Evolutionary conservation across 768 basidiomycete genomes (phyloP).

Genomic region (Paxillus ammoniavirescens): DNA sequence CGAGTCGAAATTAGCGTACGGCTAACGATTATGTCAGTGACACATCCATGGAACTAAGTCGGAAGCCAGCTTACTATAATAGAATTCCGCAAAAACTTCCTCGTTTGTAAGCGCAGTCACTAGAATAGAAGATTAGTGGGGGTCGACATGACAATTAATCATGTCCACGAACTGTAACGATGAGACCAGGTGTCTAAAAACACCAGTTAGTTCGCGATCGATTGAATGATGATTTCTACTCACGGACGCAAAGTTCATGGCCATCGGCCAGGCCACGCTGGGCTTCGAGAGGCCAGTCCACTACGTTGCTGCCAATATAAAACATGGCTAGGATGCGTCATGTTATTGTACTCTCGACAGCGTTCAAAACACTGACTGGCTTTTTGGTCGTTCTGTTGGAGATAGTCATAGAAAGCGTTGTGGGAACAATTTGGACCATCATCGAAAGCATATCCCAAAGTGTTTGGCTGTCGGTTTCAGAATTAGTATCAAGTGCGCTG

Average conservation of each 20-base stretch:
- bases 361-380: conserved; percentile 43
- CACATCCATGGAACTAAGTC: background rate
- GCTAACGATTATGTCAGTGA: conserved; percentile 12
- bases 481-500: background rate
- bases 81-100: conserved; percentile 75
- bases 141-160: background rate
- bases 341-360: background rate
- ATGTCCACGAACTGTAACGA: conserved; percentile 43
- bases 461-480: conserved; percentile 39
- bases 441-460: conserved; percentile 61
- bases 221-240: conserved; percentile 17
- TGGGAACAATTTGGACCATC: conserved; percentile 68
- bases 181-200: conserved; percentile 32
- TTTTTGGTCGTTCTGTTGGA: conserved; percentile 52
- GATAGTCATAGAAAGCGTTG: conserved; percentile 59
- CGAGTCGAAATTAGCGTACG: conserved; percentile 14
- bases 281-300: conserved; percentile 56
- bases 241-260: conserved; percentile 61
- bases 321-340: conserved; percentile 48
- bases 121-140: conserved; percentile 17
- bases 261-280: conserved; percentile 53
- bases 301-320: conserved; percentile 58
- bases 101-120: conserved; percentile 61
- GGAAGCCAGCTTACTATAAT: conserved; percentile 54
- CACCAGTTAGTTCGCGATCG: background rate